Evolutionary conservation across 1,284 basidiomycete species (phyloP), one percentile per base, ranked within the genome.

Genomic region (Inonotus hispidus): DNA sequence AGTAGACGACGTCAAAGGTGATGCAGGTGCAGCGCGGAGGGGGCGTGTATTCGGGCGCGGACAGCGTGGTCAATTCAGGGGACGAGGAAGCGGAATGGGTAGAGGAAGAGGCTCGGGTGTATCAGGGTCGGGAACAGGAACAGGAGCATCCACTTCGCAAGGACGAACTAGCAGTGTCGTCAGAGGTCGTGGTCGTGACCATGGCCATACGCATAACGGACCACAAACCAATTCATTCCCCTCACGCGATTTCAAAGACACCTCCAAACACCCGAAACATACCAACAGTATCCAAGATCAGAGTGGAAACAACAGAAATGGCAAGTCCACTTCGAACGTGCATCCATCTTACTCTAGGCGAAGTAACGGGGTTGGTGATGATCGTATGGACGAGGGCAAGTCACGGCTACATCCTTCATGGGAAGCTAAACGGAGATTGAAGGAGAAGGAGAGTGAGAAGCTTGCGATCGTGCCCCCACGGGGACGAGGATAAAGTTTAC

Each of bases 391-490:
- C 58, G 69, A 72, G 16, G 74, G 79, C 59, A 78, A 74, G 64
- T n/a, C n/a, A n/a, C 77, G 81, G 32, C 66, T 95, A 60, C 95
- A 97, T 75, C 95, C 94, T 1, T 94, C 92, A 19, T 97, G 95
- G 94, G 91, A 92, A 73, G 94, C 94, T 3, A 96, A 95, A 74
- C 81, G 80, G 72, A 84, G 83, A 70, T 73, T 89, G 63, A 90
- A 89, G 71, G 87, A 90, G 73, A 83, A 79, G 72, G 75, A 81
- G 63, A 77, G 74, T 57, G 76, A 74, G 16, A 32, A 32, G 8
- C 41, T 21, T 43, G 74, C 74, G 7, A 85, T 89, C 54, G 68
- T 85, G 29, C 79, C 82, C 46, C 83, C 59, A 81, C 83, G 71
- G 87, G 87, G 38, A 87, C 78, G 66, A 88, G 88, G 73, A 87